phyloP scores from a whole-genome alignment of 2,329 filamentous ascomycete genomes.

The Aaosphaeria pasadenensis region DNA sequence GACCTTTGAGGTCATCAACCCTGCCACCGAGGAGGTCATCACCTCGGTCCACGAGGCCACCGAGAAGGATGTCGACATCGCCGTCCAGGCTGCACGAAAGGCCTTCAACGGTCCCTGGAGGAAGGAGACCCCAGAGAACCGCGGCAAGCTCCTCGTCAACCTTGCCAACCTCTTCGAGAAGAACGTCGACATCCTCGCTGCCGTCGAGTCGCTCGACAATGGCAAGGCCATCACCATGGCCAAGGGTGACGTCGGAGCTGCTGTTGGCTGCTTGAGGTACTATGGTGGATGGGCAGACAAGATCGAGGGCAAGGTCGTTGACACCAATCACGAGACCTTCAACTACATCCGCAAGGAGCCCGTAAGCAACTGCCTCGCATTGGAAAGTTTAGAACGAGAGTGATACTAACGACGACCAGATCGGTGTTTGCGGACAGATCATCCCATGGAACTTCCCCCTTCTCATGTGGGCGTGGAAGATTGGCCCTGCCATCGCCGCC shows the following conservation, averaged over 20 bases:
- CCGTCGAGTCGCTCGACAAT: conserved; percentile 85
- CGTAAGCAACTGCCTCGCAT: conserved; percentile 34
- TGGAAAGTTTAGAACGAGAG: neutral
- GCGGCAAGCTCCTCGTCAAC: conserved; percentile 68
- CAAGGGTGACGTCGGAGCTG: conserved; percentile 69
- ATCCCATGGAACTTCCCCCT: conserved; percentile 89
- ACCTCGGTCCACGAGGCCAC: conserved; percentile 78
- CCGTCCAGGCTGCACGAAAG: conserved; percentile 80
- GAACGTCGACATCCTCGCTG: conserved; percentile 71
- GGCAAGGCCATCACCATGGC: conserved; percentile 78
- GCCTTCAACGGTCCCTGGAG: conserved; percentile 76
- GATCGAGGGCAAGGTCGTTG: conserved; percentile 82
- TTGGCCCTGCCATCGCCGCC: conserved; percentile 68
- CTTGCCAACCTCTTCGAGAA: conserved; percentile 79
- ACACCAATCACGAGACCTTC: conserved; percentile 74
- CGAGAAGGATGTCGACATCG: conserved; percentile 79
- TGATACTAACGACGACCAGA: conserved; percentile 36
- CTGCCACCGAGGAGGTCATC: conserved; percentile 79
- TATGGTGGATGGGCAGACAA: conserved; percentile 92
- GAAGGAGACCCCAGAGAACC: conserved; percentile 65
- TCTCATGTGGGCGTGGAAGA: conserved; percentile 82
- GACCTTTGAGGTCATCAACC: conserved; percentile 92
- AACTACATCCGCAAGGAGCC: conserved; percentile 82
- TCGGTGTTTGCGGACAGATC: conserved; percentile 81
- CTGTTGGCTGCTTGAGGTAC: conserved; percentile 73